These are phyloP conservation scores for Meyerozyma carpophila DNA, from an alignment of 1,139 yeast species.

Conservation along the genomic window DNA sequence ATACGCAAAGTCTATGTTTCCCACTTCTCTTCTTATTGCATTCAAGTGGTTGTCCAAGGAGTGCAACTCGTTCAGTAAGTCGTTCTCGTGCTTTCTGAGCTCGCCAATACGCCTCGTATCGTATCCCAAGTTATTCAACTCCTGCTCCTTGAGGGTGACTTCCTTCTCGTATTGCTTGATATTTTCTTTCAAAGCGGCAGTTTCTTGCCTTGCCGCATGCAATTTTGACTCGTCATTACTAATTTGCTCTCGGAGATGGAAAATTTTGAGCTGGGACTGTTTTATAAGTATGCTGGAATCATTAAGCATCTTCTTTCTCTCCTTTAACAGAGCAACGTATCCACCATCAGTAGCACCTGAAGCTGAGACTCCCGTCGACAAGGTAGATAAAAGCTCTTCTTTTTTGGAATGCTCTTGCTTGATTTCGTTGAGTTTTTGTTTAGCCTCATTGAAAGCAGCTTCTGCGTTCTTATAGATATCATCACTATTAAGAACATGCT, in stretches of 20 bases:
- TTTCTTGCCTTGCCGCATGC: conserved; percentile 50
- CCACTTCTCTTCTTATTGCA: conserved; percentile 55
- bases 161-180: conserved; percentile 39
- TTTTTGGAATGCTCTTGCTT: conserved; percentile 53
- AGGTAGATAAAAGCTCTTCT: conserved; percentile 75
- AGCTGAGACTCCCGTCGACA: conserved; percentile 87
- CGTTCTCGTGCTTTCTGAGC: conserved; percentile 40
- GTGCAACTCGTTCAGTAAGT: conserved; percentile 24
- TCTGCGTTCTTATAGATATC: conserved; percentile 25
- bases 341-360: conserved; percentile 79
- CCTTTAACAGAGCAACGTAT: conserved; percentile 67
- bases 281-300: conserved; percentile 53
- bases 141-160: conserved; percentile 34
- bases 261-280: conserved; percentile 55
- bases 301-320: conserved; percentile 54
- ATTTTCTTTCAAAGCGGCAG: conserved; percentile 34
- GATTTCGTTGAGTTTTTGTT: conserved; percentile 34
- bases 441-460: conserved; percentile 37
- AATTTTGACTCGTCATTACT: conserved; percentile 49
- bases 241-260: conserved; percentile 52
- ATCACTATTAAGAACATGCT: conserved; percentile 23
- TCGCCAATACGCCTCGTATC: conserved; percentile 44
- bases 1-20: conserved; percentile 75
- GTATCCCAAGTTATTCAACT: conserved; percentile 53
- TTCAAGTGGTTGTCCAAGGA: conserved; percentile 49